Evolutionary conservation across 2,329 filamentous ascomycete species (phyloP).

Genomic region (Pseudogymnoascus sp.): DNA sequence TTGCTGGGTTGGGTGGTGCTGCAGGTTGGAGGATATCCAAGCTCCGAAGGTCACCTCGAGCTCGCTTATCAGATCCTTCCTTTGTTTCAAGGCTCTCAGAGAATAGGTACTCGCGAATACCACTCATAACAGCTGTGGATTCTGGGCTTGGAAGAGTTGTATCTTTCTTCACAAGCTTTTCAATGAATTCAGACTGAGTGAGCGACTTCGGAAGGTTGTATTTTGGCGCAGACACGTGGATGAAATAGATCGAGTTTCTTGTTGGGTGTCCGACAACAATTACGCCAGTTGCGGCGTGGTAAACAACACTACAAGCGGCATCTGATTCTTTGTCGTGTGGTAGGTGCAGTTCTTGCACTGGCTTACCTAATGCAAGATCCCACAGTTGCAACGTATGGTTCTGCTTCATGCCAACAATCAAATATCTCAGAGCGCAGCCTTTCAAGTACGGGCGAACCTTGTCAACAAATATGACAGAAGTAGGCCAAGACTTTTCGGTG

Average conservation of each 20-base stretch:
- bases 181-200: constrained; percentile 81
- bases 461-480: constrained; percentile 90
- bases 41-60: constrained; percentile 79
- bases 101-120: constrained; percentile 90
- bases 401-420: constrained; percentile 97
- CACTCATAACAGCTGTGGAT: constrained; percentile 94
- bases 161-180: constrained; percentile 65
- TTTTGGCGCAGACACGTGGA: constrained; percentile 87
- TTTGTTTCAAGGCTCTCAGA: constrained; percentile 30
- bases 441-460: constrained; percentile 91
- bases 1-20: constrained; percentile 48
- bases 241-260: constrained; percentile 93
- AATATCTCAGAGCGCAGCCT: constrained; percentile 80
- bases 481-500: constrained; percentile 91
- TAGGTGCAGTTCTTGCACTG: constrained; percentile 93
- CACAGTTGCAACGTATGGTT: constrained; percentile 97
- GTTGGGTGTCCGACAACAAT: constrained; percentile 93
- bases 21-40: constrained; percentile 76
- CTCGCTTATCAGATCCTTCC: constrained; percentile 26
- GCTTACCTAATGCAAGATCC: constrained; percentile 91
- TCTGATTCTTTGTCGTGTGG: constrained; percentile 94
- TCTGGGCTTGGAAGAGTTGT: constrained; percentile 71
- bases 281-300: constrained; percentile 86
- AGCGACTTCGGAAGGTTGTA: constrained; percentile 72
- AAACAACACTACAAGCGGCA: constrained; percentile 94